phyloP scores from a whole-genome alignment of 2,329 filamentous ascomycete genomes.

The Penicillium sp. region DNA sequence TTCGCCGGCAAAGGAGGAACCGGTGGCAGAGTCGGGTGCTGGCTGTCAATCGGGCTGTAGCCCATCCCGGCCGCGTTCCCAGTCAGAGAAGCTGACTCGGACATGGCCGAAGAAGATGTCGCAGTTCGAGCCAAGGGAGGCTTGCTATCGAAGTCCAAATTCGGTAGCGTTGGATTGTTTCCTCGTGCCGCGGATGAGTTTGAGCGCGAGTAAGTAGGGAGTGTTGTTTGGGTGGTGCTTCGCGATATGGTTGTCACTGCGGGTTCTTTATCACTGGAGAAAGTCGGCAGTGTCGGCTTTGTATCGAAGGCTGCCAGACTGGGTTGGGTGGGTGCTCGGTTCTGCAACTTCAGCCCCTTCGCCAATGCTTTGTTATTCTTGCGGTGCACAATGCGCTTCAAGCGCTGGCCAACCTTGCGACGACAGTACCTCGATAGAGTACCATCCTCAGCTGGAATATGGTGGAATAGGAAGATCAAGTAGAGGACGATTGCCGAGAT shows the following conservation, averaged over 20 bases:
- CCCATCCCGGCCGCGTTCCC: slow-evolving; percentile 32
- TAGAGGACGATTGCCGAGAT: slow-evolving; percentile 77
- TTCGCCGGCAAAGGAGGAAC: slow-evolving; percentile 32
- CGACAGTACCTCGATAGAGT: slow-evolving; percentile 83
- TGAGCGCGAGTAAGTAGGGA: slow-evolving; percentile 64
- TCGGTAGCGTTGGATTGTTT: slow-evolving; percentile 41
- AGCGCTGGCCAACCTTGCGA: slow-evolving; percentile 82
- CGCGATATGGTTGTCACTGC: slow-evolving; percentile 32
- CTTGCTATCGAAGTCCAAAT: slow-evolving; percentile 45
- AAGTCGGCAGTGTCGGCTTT: slow-evolving; percentile 63
- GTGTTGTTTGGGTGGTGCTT: slow-evolving; percentile 60
- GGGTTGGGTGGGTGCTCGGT: slow-evolving; percentile 53
- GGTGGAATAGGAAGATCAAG: slow-evolving; percentile 86
- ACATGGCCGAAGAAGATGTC: slow-evolving; percentile 53
- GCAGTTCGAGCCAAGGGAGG: slow-evolving; percentile 44
- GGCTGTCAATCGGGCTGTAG: slow-evolving; percentile 38
- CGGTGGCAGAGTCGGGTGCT: slow-evolving; percentile 30
- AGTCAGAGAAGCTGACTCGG: slow-evolving; percentile 52
- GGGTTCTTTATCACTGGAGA: slow-evolving; percentile 49
- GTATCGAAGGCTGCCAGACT: slow-evolving; percentile 28
- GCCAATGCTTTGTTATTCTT: slow-evolving; percentile 89
- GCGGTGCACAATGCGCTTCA: slow-evolving; percentile 78
- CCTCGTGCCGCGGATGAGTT: slow-evolving; percentile 38
- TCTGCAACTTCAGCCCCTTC: slow-evolving; percentile 64
- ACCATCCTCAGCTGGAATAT: slow-evolving; percentile 80